Percentiles rank a stretch among this genome's conserved stretches.
Conservation (phyloP, 768 basidiomycete genomes). For the Russula dissimulans region DNA sequence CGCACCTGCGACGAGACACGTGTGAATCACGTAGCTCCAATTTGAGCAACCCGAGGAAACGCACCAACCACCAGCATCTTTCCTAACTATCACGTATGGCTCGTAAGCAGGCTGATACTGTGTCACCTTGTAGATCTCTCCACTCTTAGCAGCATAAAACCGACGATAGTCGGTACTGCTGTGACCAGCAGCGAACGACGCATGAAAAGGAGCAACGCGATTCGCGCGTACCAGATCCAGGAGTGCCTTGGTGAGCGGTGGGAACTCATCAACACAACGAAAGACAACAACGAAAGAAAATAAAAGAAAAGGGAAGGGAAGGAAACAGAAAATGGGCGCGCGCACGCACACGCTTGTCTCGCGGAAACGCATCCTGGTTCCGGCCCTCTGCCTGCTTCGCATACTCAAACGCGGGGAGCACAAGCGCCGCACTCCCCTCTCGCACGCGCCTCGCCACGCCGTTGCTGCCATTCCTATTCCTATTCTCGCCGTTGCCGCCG, state of each 20-base stretch:
- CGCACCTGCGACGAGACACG: slow-evolving; percentile 50
- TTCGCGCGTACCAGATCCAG: slow-evolving; percentile 46
- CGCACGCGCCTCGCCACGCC: slow-evolving; percentile 38
- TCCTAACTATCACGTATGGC: slow-evolving; percentile 79
- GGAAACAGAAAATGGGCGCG: background rate
- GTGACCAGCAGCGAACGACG: slow-evolving; percentile 69
- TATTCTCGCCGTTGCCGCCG: too few relatives aligned
- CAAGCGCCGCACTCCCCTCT: slow-evolving; percentile 59
- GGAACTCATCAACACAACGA: background rate
- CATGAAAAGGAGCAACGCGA: slow-evolving; percentile 69
- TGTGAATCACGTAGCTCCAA: background rate
- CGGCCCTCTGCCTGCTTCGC: slow-evolving; percentile 53
- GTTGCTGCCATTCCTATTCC: too few relatives aligned
- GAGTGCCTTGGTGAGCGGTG: slow-evolving; percentile 40
- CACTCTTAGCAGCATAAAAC: slow-evolving; percentile 52
- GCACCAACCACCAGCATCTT: slow-evolving; percentile 23
- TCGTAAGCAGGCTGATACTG: slow-evolving; percentile 80
- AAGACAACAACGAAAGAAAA: background rate
- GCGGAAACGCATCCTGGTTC: slow-evolving; percentile 52
- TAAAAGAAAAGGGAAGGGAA: too few relatives aligned
- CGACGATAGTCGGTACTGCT: slow-evolving; percentile 69
- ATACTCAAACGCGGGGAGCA: slow-evolving; percentile 83
- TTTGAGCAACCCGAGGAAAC: background rate
- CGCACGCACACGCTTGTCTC: slow-evolving; percentile 49
- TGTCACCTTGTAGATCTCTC: slow-evolving; percentile 66